These are phyloP conservation scores for Trichodelitschia bisporula DNA, from an alignment of 495 filamentous ascomycete species.

Conservation along the genomic window DNA sequence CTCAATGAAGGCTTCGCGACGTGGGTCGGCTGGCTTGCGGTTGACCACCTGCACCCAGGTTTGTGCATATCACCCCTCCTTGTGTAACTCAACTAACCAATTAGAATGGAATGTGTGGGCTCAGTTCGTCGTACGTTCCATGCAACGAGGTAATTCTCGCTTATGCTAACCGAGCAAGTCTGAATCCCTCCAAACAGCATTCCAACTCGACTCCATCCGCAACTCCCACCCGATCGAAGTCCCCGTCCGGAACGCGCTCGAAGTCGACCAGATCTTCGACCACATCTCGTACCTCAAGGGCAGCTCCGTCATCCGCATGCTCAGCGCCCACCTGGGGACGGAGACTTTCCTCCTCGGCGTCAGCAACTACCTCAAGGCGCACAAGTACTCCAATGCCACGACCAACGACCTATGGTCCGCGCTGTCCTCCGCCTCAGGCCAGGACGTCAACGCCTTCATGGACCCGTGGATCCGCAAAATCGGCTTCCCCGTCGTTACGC, in stretches of 20 bases:
- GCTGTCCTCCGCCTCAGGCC: conserved; percentile 69
- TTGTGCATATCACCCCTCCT: conserved; percentile 6
- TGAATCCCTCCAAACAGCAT: conserved; percentile 77
- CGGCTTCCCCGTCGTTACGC: conserved; percentile 72
- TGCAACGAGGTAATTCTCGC: conserved; percentile 25
- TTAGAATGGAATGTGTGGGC: conserved; percentile 83
- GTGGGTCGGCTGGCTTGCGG: conserved; percentile 89
- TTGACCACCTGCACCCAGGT: conserved; percentile 72
- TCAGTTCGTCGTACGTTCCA: conserved; percentile 58
- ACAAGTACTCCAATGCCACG: conserved; percentile 77
- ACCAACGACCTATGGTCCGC: conserved; percentile 82
- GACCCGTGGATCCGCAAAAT: conserved; percentile 82
- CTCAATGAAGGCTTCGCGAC: conserved; percentile 86
- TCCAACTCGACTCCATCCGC: conserved; percentile 65
- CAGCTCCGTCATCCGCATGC: conserved; percentile 84
- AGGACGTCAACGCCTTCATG: conserved; percentile 74
- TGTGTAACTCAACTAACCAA: conserved; percentile 4
- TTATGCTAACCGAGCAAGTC: conserved; percentile 23
- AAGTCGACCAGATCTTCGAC: conserved; percentile 94
- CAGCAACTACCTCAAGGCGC: conserved; percentile 61
- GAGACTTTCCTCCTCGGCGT: conserved; percentile 77
- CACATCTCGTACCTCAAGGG: conserved; percentile 90
- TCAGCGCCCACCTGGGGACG: conserved; percentile 62
- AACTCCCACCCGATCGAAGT: conserved; percentile 91
- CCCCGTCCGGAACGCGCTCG: conserved; percentile 64